Conservation (phyloP, 805 yeast species). For the Candida golubevii region DNA sequence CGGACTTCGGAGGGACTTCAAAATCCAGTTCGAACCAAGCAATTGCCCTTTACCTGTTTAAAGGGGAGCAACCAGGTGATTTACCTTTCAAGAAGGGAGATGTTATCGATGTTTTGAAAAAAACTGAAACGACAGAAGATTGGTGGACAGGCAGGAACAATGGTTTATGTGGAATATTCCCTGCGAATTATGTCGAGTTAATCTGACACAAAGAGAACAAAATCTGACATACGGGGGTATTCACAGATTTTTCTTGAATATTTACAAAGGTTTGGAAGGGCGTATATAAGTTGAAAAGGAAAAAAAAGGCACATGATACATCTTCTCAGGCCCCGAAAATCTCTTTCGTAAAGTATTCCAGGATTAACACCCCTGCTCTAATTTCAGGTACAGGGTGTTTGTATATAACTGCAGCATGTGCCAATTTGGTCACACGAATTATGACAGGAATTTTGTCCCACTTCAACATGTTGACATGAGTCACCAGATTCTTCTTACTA, state of each 20-base stretch:
- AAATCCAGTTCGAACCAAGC: conserved; percentile 64
- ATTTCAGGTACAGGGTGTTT: background rate
- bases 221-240: conserved; percentile 1
- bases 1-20: conserved; percentile 34
- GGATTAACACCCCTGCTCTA: background rate
- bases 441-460: background rate
- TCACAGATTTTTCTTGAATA: no score
- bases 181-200: conserved; percentile 92
- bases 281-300: conserved; percentile 6
- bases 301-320: no score
- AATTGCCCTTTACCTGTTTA: conserved; percentile 81
- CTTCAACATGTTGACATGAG: background rate
- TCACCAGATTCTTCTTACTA: no score
- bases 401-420: background rate
- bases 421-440: background rate
- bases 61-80: conserved; percentile 93
- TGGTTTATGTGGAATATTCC: conserved; percentile 88
- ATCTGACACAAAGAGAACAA: conserved; percentile 27
- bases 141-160: conserved; percentile 98
- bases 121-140: conserved; percentile 84
- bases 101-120: conserved; percentile 78
- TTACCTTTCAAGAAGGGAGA: conserved; percentile 93
- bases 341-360: no score
- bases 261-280: conserved; percentile 31
- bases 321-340: no score